Percentiles rank a stretch among this genome's conserved stretches.
phyloP scores from a whole-genome alignment of 495 filamentous ascomycete species.

The Annulohypoxylon bovei region DNA sequence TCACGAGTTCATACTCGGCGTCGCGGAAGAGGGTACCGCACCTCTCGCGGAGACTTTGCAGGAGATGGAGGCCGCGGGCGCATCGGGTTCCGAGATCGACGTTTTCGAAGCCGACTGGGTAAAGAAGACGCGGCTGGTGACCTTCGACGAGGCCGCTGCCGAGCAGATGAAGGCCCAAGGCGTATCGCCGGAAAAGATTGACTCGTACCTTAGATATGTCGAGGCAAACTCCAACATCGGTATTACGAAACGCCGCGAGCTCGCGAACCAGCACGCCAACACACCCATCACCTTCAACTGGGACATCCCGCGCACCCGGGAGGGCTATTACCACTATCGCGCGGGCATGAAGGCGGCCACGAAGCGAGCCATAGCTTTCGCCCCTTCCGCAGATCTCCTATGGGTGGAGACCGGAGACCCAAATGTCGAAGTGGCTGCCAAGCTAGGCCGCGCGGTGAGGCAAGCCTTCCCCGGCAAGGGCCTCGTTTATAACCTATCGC shows the following conservation, averaged over 20 bases:
- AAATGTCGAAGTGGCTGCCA: constrained; percentile 75
- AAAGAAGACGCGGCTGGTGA: constrained; percentile 83
- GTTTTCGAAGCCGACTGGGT: constrained; percentile 89
- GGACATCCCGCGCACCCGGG: constrained; percentile 91
- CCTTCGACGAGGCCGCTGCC: constrained; percentile 90
- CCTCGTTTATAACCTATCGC: constrained; percentile 93
- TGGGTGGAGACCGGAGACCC: constrained; percentile 98
- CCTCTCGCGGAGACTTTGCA: constrained; percentile 91
- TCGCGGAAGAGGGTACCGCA: constrained; percentile 73
- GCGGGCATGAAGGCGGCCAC: constrained; percentile 89
- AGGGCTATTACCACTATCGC: constrained; percentile 95
- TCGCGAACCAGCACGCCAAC: constrained; percentile 71
- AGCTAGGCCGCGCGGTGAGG: constrained; percentile 80
- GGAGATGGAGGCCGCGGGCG: constrained; percentile 83
- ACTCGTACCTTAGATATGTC: constrained; percentile 71
- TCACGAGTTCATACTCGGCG: constrained; percentile 94
- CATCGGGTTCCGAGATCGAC: constrained; percentile 81
- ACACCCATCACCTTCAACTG: constrained; percentile 82
- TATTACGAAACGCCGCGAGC: constrained; percentile 74
- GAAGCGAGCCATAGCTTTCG: constrained; percentile 90
- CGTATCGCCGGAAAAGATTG: constrained; percentile 67
- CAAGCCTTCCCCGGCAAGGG: constrained; percentile 75
- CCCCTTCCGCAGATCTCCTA: constrained; percentile 91
- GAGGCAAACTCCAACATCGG: constrained; percentile 73
- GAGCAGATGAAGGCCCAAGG: constrained; percentile 73